Conservation (phyloP, 2,329 filamentous ascomycete species). For the Fusarium nurragi region DNA sequence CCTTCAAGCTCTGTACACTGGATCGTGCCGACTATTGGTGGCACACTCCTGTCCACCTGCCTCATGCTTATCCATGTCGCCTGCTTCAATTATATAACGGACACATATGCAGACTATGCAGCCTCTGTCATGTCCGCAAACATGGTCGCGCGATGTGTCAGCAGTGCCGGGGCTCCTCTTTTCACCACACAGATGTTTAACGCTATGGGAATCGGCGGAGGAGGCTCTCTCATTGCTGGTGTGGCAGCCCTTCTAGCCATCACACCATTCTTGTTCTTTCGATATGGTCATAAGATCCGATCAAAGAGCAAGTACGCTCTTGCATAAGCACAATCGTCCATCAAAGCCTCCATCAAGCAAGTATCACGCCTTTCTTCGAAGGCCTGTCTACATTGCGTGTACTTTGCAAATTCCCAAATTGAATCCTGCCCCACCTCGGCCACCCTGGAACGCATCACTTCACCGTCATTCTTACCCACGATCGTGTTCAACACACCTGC, state of each 20-base stretch:
- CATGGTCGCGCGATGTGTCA: background rate
- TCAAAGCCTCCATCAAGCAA: no score
- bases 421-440: no score
- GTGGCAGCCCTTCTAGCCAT: background rate
- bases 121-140: background rate
- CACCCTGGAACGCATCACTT: no score
- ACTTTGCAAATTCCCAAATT: no score
- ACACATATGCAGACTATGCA: background rate
- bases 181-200: background rate
- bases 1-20: background rate
- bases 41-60: background rate
- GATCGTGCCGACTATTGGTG: background rate
- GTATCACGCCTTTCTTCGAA: no score
- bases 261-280: background rate
- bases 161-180: background rate
- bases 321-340: fast-evolving
- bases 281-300: background rate
- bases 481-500: no score
- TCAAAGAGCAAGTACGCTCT: background rate
- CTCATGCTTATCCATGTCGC: background rate
- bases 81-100: background rate
- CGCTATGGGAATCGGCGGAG: background rate
- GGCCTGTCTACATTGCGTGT: no score
- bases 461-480: no score
- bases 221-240: background rate